Base-by-base conservation (phyloP, 371 early-diverging fungal genomes). In the Cokeromyces recurvatus region DNA sequence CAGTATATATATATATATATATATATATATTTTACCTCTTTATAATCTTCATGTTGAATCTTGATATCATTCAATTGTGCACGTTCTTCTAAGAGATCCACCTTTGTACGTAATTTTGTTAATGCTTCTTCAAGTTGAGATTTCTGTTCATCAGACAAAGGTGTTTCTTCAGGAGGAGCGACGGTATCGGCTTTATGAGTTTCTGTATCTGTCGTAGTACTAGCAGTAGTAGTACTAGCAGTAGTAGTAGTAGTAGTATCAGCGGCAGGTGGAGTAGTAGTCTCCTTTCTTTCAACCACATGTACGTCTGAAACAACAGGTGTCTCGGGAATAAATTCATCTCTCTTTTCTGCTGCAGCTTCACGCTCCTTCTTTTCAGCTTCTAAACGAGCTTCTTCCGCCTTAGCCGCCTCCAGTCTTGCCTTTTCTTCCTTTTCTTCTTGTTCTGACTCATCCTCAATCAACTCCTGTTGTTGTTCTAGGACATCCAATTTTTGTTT, bases 381-480 rank as follows among this genome's bases (percentile, higher is more conserved):
- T 15, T 66, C 56, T 23, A 59, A 34, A 22, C 59, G 53, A 15
- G 35, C 35, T 24, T 58, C 45, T 22, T 53, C 54, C 39, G 71
- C 70, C 24, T 74, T 66, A 43, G 64, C 71, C 35, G 73, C 73
- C 23, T 68, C 78, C 34, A 51, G 32, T 40, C 46, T 39, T 4
- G 78, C 83, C 53, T 79, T 67, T 22, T 77, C 77, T 49, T 75
- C 75, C 43, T 73, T 71, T 24, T 69, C 66, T 59, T 71, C 86
- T 63, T 89, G 86, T 41, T 82, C 88, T 22, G 67, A 74, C 66
- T 96, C 97, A 52, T 93, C 92, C 50, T 86, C 90, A 51, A 95
- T 95, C 50, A 95, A 72, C 59, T 95, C 94, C 64, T 95, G 93
- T 67, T 95, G 95, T 62, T 95, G 90, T 55, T 93, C 86, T 48